Conservation (phyloP, 2,329 filamentous ascomycete genomes). For the Thielaviopsis ethacetica region DNA sequence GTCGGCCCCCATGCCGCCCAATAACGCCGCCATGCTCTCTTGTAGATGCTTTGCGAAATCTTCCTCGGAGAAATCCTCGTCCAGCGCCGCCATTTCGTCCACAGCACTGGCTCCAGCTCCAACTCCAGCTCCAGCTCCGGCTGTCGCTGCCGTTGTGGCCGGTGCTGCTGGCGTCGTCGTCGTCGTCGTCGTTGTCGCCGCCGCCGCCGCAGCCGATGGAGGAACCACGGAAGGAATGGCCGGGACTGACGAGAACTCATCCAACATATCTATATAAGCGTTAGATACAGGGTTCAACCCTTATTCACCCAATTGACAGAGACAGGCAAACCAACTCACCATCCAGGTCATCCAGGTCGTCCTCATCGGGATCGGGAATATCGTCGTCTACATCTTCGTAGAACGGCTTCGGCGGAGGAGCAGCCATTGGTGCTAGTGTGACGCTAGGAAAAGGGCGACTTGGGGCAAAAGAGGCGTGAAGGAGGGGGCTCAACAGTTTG, state of each 20-base stretch:
- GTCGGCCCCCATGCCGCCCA: constrained; percentile 9
- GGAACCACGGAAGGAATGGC: constrained; percentile 27
- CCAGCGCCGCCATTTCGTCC: neutral
- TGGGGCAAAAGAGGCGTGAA: neutral
- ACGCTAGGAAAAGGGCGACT: neutral
- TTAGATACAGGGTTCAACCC: constrained; percentile 1
- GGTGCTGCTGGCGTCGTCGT: neutral
- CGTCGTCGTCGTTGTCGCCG: constrained; percentile 19
- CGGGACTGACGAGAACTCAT: constrained; percentile 51
- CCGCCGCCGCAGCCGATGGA: constrained; percentile 21
- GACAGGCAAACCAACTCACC: constrained; percentile 30
- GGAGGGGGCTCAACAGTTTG: neutral
- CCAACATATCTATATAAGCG: constrained; percentile 58
- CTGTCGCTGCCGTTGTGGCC: constrained; percentile 17
- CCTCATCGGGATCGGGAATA: constrained; percentile 80
- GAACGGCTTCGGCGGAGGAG: constrained; percentile 10
- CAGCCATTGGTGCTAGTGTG: neutral
- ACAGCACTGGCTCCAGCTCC: neutral
- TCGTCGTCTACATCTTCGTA: constrained; percentile 27
- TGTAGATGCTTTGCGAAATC: constrained; percentile 11
- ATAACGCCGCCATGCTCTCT: constrained; percentile 9
- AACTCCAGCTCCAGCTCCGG: neutral
- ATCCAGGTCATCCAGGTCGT: constrained; percentile 82
- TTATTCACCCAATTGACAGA: constrained; percentile 4
- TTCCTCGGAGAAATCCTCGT: constrained; percentile 11